Evolutionary conservation across 805 yeast species (phyloP), one percentile per base, ranked within the genome.

Genomic region (Candida coquimbonensis): DNA sequence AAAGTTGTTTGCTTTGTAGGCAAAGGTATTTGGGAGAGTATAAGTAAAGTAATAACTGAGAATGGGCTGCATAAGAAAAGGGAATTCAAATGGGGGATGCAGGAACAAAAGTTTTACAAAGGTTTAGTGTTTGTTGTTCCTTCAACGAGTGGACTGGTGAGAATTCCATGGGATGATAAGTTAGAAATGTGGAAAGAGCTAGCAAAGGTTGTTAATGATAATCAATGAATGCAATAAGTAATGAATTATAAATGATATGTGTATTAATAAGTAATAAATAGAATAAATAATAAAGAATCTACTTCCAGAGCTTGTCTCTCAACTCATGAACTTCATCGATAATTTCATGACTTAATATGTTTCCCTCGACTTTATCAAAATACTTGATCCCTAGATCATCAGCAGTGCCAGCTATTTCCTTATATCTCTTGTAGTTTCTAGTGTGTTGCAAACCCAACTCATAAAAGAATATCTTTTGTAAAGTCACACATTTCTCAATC

Each of bases 111-210:
- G 5, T 38, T 42, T 5, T 43, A 44, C 54, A 25, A 47, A 26
- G 51, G 61, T n/a, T 47, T 56, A 6, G 59, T 78, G 0, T 80
- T 71, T 60, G 88, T 84, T 7, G 72, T 83, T 26, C 89, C 90
- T 3, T 80, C 80, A 39, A 83, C 90, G 0, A 81, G 88, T 6
- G 91, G 91, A 2, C 61, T 85, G 8, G 90, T 81, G 9, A 72
- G 82, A 9, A 64, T 79, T 55, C 63, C 69, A 27, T 66, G 65
- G 46, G 65, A 62, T 0, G 70, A 68, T 36, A 80, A 80, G 55
- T 55, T 77, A 42, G 53, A 46, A 5, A 51, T 73, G 16, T 83
- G 88, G 88, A 53, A 55, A 13, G 60, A 60, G 12, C 53, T 82
- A 44, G 51, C 45, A 9, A 21, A 11, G 1, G 13, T 49, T 13